Conservation (phyloP, 345 rosid species). For the Kernera saxatilis region DNA sequence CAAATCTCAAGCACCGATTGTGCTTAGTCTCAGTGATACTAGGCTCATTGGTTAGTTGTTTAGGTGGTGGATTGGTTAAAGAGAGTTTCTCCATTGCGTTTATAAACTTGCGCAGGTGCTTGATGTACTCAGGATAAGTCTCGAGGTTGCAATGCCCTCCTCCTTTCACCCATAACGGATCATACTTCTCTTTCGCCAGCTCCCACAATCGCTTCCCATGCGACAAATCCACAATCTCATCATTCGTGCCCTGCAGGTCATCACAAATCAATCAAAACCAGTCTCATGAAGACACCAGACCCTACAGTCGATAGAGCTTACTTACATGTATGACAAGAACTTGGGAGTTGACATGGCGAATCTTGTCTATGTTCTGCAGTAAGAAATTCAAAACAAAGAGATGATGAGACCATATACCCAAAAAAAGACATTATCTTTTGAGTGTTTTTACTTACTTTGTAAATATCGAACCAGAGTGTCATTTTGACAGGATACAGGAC, state of each 20-base stretch:
- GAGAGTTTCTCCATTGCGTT: slow-evolving; percentile 90
- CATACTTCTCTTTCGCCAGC: slow-evolving; percentile 79
- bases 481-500: slow-evolving; percentile 88
- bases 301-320: background rate
- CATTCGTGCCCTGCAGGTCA: slow-evolving; percentile 74
- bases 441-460: slow-evolving; percentile 47
- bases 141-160: slow-evolving; percentile 98
- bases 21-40: slow-evolving; percentile 61
- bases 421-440: background rate
- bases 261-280: background rate
- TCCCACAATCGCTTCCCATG: slow-evolving; percentile 97
- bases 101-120: slow-evolving; percentile 71
- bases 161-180: slow-evolving; percentile 96
- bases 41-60: slow-evolving; percentile 38
- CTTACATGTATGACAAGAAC: slow-evolving; percentile 98
- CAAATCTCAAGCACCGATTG: slow-evolving; percentile 64
- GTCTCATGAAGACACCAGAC: background rate
- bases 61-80: slow-evolving; percentile 44
- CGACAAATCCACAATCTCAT: slow-evolving; percentile 82
- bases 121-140: slow-evolving; percentile 87
- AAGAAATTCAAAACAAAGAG: slow-evolving; percentile 12
- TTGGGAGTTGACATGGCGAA: slow-evolving; percentile 75
- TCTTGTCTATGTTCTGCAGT: slow-evolving; percentile 95
- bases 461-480: slow-evolving; percentile 96
- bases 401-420: slow-evolving; percentile 1